phyloP scores from a whole-genome alignment of 2,329 filamentous ascomycete genomes.

The Trichoderma hamatum region DNA sequence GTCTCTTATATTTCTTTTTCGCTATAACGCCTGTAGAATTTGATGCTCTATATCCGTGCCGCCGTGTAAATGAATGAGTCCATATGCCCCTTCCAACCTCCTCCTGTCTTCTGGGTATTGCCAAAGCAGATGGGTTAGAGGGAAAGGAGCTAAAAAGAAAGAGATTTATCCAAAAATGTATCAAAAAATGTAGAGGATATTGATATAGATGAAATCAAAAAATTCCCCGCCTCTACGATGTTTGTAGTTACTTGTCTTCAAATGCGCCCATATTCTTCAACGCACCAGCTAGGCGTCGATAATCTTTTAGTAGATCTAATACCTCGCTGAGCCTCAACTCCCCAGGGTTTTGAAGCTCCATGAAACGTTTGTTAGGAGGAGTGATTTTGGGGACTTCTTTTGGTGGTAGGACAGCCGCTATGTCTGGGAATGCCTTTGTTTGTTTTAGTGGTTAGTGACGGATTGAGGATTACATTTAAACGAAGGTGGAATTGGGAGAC shows the following conservation, averaged over 20 bases:
- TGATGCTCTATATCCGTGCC: background rate
- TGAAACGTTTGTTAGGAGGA: slow-evolving; percentile 72
- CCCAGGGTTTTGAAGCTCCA: slow-evolving; percentile 69
- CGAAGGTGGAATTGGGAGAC: background rate
- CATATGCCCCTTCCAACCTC: background rate
- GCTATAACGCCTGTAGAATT: slow-evolving; percentile 5
- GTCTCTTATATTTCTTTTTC: background rate
- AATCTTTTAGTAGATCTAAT: slow-evolving; percentile 71
- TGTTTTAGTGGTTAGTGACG: slow-evolving; percentile 7
- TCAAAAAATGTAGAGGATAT: background rate
- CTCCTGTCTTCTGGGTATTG: background rate
- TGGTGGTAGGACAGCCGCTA: slow-evolving; percentile 57
- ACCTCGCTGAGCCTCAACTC: slow-evolving; percentile 77
- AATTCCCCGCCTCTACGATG: background rate
- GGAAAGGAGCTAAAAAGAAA: background rate
- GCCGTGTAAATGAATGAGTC: slow-evolving; percentile 12
- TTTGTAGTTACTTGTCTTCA: slow-evolving; percentile 43
- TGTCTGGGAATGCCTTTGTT: slow-evolving; percentile 61
- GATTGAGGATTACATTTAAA: background rate
- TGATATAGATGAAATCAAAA: background rate
- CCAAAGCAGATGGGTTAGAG: background rate
- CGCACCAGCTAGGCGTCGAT: slow-evolving; percentile 68
- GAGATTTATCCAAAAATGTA: background rate
- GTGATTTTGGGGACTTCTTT: slow-evolving; percentile 59
- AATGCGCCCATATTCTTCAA: slow-evolving; percentile 66